Conservation (phyloP, 257 asterid species). For the Hygrophila difformis region DNA sequence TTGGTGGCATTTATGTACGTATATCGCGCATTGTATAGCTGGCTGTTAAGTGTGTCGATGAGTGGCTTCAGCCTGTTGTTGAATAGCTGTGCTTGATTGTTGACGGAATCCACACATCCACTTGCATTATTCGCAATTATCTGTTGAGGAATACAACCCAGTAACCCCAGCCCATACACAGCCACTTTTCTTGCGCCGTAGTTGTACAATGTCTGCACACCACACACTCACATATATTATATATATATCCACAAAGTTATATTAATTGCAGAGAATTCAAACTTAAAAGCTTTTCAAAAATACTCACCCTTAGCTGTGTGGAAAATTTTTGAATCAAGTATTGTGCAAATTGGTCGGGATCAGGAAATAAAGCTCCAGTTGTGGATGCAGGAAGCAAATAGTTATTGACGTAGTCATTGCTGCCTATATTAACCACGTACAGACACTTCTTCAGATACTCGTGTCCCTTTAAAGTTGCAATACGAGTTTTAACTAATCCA, state of each 20-base stretch:
- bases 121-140: slow-evolving; percentile 17
- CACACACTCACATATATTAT: too few relatives aligned
- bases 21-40: slow-evolving; percentile 24
- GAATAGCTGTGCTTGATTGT: slow-evolving; percentile 20
- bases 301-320: slow-evolving; percentile 21
- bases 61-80: slow-evolving; percentile 26
- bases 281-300: too few relatives aligned
- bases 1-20: slow-evolving; percentile 32
- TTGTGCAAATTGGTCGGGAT: slow-evolving; percentile 29
- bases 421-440: slow-evolving; percentile 43
- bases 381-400: slow-evolving; percentile 24
- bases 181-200: slow-evolving; percentile 47
- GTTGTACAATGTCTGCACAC: slow-evolving; percentile 25
- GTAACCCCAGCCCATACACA: slow-evolving; percentile 26
- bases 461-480: not conserved
- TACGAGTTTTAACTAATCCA: not conserved
- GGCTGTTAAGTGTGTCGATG: slow-evolving; percentile 25
- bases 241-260: too few relatives aligned
- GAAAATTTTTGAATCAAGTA: slow-evolving; percentile 16
- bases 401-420: slow-evolving; percentile 53
- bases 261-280: too few relatives aligned
- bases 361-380: slow-evolving; percentile 15
- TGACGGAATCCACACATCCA: slow-evolving; percentile 33
- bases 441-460: slow-evolving; percentile 29
- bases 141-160: slow-evolving; percentile 41